Percentiles rank a stretch among this genome's conserved stretches.
Conservation (phyloP, 371 early-diverging fungal species). For the Mortierella sp. region DNA sequence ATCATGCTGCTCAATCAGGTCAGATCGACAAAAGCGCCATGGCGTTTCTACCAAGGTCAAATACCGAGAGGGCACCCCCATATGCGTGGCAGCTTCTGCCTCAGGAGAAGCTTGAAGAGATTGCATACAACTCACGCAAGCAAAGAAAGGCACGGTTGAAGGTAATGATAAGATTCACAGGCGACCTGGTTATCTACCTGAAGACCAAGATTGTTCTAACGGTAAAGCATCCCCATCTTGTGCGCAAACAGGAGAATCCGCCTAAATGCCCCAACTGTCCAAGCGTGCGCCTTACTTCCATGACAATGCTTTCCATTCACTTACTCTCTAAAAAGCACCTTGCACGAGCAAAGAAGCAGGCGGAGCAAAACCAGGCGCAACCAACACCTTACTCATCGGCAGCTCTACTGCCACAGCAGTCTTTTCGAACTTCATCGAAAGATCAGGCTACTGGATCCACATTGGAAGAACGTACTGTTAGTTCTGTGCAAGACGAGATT, state of each 20-base stretch:
- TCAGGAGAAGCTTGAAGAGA: conserved; percentile 15
- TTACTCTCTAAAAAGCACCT: conserved; percentile 32
- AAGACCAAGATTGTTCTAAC: background rate
- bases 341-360: conserved; percentile 9
- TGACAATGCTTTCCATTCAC: conserved; percentile 34
- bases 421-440: background rate
- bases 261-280: conserved; percentile 40
- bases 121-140: conserved; percentile 37
- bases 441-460: too few species aligned
- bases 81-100: conserved; percentile 34
- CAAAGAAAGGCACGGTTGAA: conserved; percentile 23
- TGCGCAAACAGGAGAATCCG: conserved; percentile 15
- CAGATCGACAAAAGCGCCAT: too few species aligned
- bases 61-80: background rate
- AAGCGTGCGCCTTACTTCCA: conserved; percentile 25
- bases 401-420: background rate
- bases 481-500: too few species aligned
- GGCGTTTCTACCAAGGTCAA: background rate
- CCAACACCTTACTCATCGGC: background rate
- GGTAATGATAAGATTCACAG: conserved; percentile 11
- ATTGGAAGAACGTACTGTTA: too few species aligned
- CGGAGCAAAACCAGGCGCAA: background rate
- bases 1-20: background rate
- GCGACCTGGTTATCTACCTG: background rate
- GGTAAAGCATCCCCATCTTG: background rate